Evolutionary conservation across 176 grass and related monocot species (phyloP), one percentile per base, ranked within the genome.

Genomic region (Zizania latifolia): DNA sequence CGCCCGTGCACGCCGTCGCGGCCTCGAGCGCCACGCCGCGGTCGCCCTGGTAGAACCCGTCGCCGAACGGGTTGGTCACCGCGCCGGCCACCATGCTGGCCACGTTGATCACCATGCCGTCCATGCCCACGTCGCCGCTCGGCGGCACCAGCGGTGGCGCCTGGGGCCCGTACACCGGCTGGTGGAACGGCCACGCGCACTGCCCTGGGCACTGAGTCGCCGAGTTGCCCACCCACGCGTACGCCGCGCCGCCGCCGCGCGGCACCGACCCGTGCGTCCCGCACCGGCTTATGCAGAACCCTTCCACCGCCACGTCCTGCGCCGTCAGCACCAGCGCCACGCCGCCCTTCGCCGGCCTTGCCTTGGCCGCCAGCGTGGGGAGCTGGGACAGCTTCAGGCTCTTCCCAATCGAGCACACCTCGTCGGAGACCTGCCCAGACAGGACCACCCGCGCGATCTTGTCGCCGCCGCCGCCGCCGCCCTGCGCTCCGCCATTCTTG

Each of bases 111-210:
- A 93, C 77, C 62, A 93, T 73, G 0, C 90, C 87, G 35, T 90
- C 90, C 14, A 90, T 46, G 11, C 84, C 90, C 7, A 84, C 76
- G 71, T 93, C 90, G 13, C 71, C 90, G 55, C 84, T 93, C 9
- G 90, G 90, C 0, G 90, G 35, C 8, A 75, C 44, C 5, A 93
- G 59, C 48, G 87, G 55, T 15, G 77, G 68, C 30, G 61, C 59
- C 82, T 93, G 90, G 0, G 90, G 87, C 41, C 90, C 90, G 23
- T 84, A 93, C 28, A 65, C 37, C 8, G 91, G 91, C 75, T 88
- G 76, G 75, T 91, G 88, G 84, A 99, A 99, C 48, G 95, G 95
- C 95, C 95, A 94, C 66, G 95, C 86, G 72, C 95, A 99, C 78
- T 87, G 86, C 7, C 91, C 95, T 0, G 89, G 86, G 79, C 91